A percentile compares a stretch with the other conserved stretches of the same genome.
Evolutionary conservation across 768 basidiomycete genomes (phyloP).

Genomic region (Mycena epipterygia): DNA sequence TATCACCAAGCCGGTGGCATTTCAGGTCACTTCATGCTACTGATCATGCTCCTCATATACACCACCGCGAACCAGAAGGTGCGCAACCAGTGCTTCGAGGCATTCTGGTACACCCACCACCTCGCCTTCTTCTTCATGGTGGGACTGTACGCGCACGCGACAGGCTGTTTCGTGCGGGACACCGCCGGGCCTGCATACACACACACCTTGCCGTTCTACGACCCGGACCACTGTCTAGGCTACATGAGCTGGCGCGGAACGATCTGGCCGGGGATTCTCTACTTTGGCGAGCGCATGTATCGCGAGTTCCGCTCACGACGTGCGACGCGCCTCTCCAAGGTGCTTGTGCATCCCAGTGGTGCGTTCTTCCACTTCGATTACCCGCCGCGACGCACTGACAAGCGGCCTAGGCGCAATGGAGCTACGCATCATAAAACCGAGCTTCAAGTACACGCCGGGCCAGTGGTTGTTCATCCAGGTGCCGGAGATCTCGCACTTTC

Average conservation of each 20-base stretch:
- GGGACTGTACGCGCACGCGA: constrained; percentile 90
- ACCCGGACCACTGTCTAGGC: constrained; percentile 86
- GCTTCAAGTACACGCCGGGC: constrained; percentile 91
- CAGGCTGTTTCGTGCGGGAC: constrained; percentile 96
- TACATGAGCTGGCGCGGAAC: constrained; percentile 93
- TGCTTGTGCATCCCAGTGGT: constrained; percentile 92
- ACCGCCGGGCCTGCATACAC: constrained; percentile 75
- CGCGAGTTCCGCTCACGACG: constrained; percentile 86
- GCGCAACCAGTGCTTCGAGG: constrained; percentile 91
- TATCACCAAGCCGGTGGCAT: constrained; percentile 91
- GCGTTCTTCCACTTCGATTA: constrained; percentile 15
- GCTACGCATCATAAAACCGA: constrained; percentile 90
- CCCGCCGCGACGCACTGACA: too few relatives aligned
- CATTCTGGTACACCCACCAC: constrained; percentile 97
- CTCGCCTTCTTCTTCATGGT: constrained; percentile 95
- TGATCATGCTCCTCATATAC: constrained; percentile 94
- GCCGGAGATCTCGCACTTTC: constrained; percentile 84
- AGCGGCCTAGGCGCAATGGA: constrained; percentile 83
- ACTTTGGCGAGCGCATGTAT: constrained; percentile 89
- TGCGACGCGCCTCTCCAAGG: constrained; percentile 85
- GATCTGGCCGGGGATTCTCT: constrained; percentile 93
- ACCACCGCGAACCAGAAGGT: constrained; percentile 91
- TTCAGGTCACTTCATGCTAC: constrained; percentile 94
- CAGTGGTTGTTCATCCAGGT: constrained; percentile 94
- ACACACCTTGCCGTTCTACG: constrained; percentile 86